Conservation (phyloP, 2,329 filamentous ascomycete species). For the Talaromyces sp. region DNA sequence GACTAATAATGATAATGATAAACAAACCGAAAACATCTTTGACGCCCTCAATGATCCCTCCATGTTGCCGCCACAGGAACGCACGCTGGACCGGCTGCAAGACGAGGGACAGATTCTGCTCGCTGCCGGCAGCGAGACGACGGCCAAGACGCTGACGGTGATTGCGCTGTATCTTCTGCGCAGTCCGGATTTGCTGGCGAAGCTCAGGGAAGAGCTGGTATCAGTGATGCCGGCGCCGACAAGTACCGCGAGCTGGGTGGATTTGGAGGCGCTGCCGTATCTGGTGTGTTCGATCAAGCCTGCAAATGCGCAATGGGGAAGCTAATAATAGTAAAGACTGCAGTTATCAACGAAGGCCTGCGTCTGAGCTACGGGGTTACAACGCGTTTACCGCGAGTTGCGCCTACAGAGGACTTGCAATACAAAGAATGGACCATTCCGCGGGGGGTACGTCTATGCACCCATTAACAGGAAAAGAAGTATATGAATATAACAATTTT, state of each 20-base stretch:
- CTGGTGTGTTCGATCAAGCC: constrained; percentile 12
- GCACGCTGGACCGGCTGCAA: constrained; percentile 23
- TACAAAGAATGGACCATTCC: constrained; percentile 29
- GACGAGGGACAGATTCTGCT: constrained; percentile 27
- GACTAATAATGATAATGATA: neutral
- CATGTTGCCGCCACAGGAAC: constrained; percentile 30
- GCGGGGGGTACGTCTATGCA: constrained; percentile 9
- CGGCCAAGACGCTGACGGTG: constrained; percentile 23
- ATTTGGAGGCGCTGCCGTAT: constrained; percentile 37
- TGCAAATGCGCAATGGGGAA: constrained; percentile 9
- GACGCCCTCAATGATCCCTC: constrained; percentile 26
- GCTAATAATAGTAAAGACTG: constrained; percentile 13
- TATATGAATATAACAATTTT: neutral
- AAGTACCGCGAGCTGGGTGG: constrained; percentile 18
- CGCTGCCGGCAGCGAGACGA: constrained; percentile 32
- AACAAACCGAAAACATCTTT: constrained; percentile 18
- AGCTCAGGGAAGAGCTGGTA: constrained; percentile 22
- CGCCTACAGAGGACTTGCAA: constrained; percentile 18
- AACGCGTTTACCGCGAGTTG: constrained; percentile 24
- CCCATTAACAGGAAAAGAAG: neutral
- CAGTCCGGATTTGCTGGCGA: constrained; percentile 13
- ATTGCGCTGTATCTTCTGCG: constrained; percentile 25
- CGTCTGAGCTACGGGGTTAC: constrained; percentile 26
- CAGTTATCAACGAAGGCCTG: constrained; percentile 28
- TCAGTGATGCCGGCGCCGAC: constrained; percentile 22